Evolutionary conservation across 805 yeast genomes (phyloP).

Genomic region (Yarrowia alimentaria): DNA sequence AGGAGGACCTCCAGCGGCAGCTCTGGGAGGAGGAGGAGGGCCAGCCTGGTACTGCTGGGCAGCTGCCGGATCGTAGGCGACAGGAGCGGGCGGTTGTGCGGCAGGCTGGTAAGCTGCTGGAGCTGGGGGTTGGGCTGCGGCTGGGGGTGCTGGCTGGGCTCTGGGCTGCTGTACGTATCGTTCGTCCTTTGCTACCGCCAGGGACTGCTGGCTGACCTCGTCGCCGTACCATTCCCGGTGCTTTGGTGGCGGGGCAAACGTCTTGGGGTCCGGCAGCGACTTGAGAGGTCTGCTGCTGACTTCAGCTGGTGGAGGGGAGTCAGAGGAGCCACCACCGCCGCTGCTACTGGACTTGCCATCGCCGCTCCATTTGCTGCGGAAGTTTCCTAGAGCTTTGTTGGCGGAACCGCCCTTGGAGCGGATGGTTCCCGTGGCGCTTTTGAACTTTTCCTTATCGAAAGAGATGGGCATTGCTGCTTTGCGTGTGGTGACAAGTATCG

Average conservation of each 20-base stretch:
- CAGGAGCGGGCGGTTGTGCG: conserved; percentile 26
- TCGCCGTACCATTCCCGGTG: conserved; percentile 42
- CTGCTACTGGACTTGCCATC: neutral
- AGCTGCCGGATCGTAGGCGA: conserved; percentile 8
- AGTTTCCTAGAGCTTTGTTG: neutral
- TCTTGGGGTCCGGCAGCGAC: conserved; percentile 39
- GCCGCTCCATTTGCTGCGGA: conserved; percentile 7
- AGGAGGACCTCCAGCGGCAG: conserved; percentile 23
- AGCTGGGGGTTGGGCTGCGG: conserved; percentile 14
- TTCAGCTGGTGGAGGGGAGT: conserved; percentile 8
- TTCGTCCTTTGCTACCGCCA: conserved; percentile 25
- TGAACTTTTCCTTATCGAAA: conserved; percentile 23
- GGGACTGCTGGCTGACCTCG: conserved; percentile 28
- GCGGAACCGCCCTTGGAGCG: conserved; percentile 5
- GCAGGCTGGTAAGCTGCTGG: conserved; percentile 30
- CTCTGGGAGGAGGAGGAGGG: conserved; percentile 23
- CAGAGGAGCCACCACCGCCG: too few species aligned
- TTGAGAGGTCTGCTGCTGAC: conserved; percentile 36
- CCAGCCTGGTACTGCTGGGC: conserved; percentile 5
- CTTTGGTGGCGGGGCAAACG: conserved; percentile 50
- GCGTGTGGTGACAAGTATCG: neutral
- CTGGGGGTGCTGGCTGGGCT: conserved; percentile 14
- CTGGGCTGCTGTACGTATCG: conserved; percentile 31
- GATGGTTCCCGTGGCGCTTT: conserved; percentile 3
- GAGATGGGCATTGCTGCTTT: conserved; percentile 5